Conservation (phyloP, 129 eudicot species). For the Dittrichia graveolens region DNA sequence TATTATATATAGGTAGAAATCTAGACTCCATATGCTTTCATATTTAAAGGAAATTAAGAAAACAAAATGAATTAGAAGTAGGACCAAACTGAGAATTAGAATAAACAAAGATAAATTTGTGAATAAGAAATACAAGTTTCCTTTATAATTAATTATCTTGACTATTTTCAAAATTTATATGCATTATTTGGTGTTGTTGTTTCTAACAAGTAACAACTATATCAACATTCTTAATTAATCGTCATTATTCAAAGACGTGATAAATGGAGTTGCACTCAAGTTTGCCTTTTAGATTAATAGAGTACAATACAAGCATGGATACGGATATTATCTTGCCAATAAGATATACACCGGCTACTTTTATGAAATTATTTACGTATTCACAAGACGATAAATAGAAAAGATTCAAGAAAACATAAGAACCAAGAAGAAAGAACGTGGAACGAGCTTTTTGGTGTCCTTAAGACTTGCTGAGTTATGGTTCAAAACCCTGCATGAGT, state of each 20-base stretch:
- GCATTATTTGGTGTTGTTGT: neutral
- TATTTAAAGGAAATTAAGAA: no score
- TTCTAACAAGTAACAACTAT: no score
- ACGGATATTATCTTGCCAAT: no score
- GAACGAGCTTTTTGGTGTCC: neutral
- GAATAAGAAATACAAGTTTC: no score
- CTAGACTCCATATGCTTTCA: no score
- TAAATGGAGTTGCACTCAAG: neutral
- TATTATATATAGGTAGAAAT: no score
- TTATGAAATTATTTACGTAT: neutral
- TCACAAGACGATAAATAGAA: no score
- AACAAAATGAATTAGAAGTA: no score
- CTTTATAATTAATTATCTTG: no score
- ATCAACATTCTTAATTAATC: neutral
- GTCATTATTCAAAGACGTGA: neutral
- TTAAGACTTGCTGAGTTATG: neutral
- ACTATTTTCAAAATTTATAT: neutral
- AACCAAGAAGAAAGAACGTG: neutral
- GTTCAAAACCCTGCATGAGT: neutral
- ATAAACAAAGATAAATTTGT: no score
- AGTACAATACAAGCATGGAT: neutral
- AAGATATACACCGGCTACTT: neutral
- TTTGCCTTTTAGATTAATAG: neutral
- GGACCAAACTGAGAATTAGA: no score
- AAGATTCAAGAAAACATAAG: neutral